Conservation (phyloP, 352 stramenopile genomes). For the Globisporangium lucens region DNA sequence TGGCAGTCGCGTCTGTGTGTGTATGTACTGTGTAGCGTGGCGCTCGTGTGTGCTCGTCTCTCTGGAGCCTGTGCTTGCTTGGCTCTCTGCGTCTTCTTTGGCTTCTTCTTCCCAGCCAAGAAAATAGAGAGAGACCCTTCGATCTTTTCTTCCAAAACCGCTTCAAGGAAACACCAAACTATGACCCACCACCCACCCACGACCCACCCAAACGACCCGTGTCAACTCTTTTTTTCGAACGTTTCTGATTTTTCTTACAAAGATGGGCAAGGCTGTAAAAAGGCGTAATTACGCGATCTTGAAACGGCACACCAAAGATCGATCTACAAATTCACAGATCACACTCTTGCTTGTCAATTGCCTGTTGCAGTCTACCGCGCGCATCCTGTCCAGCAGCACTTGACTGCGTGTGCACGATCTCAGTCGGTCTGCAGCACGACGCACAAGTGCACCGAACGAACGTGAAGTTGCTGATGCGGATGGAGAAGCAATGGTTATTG, state of each 20-base stretch:
- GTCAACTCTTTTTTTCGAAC: neutral
- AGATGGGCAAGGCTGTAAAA: neutral
- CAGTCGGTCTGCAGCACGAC: no score
- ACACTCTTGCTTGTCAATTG: neutral
- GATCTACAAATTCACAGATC: neutral
- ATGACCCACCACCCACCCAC: neutral
- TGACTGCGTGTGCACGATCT: no score
- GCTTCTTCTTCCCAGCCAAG: neutral
- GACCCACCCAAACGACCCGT: neutral
- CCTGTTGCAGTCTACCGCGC: no score
- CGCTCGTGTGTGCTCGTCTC: neutral
- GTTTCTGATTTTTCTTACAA: slow-evolving; percentile 1
- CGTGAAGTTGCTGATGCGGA: no score
- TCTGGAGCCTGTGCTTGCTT: neutral
- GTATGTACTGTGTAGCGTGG: neutral
- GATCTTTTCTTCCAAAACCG: slow-evolving; percentile 13
- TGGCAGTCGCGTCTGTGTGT: neutral
- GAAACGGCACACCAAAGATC: neutral
- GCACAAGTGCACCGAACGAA: no score
- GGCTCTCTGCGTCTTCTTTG: neutral
- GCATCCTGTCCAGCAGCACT: no score
- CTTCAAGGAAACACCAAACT: neutral
- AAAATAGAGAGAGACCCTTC: slow-evolving; percentile 7
- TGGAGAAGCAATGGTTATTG: no score
- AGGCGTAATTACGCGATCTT: slow-evolving; percentile 8